phyloP scores from a whole-genome alignment of 208 protist genomes.

The Crithidia brevicula region DNA sequence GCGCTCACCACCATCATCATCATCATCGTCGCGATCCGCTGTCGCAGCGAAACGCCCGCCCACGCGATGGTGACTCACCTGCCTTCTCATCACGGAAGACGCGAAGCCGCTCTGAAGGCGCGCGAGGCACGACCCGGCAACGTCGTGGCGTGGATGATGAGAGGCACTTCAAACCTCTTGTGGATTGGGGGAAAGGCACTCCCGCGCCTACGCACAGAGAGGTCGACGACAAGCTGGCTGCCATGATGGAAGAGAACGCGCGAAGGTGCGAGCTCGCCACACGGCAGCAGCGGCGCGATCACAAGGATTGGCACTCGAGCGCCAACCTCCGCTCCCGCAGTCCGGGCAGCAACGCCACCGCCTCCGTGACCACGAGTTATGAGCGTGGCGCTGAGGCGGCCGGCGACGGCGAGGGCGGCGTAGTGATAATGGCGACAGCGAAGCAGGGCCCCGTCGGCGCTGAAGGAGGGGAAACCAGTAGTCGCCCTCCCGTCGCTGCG shows the following conservation, averaged over 20 bases:
- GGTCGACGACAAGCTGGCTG: slow-evolving; percentile 46
- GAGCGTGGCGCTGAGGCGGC: too few relatives aligned
- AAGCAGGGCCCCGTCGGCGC: not conserved
- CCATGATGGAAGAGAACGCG: slow-evolving; percentile 58
- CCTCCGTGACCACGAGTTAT: too few relatives aligned
- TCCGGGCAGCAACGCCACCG: too few relatives aligned
- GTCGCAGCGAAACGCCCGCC: not conserved
- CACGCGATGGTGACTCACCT: not conserved
- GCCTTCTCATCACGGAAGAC: not conserved
- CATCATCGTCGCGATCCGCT: not conserved
- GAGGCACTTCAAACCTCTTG: not conserved
- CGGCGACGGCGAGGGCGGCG: slow-evolving; percentile 4
- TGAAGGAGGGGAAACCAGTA: not conserved
- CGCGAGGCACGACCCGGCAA: not conserved
- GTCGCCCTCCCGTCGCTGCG: not conserved
- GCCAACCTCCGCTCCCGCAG: too few relatives aligned
- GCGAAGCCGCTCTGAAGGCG: slow-evolving; percentile 4
- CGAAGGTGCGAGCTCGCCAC: slow-evolving; percentile 35
- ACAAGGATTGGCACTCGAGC: too few relatives aligned
- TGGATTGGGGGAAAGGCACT: slow-evolving; percentile 24
- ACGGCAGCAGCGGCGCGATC: slow-evolving; percentile 6
- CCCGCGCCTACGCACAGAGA: slow-evolving; percentile 30
- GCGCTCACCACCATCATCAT: not conserved
- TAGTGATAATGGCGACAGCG: not conserved
- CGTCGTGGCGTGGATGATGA: not conserved